Percentiles rank a stretch among this genome's conserved stretches.
Conservation (phyloP, 495 filamentous ascomycete species). For the Lasiosphaeris hirsuta region DNA sequence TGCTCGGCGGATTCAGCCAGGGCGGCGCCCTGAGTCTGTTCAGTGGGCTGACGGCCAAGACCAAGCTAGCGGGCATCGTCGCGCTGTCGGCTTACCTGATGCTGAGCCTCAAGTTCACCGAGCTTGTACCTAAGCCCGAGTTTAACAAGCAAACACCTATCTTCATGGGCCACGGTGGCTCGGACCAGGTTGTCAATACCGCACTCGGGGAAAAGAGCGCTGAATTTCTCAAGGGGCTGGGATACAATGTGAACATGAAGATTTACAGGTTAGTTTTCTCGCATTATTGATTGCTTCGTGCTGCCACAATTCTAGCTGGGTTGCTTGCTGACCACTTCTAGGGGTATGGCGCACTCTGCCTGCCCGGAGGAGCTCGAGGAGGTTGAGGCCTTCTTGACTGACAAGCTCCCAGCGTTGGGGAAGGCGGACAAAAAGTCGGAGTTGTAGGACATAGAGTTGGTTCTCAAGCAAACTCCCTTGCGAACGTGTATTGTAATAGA, state of each 20-base stretch:
- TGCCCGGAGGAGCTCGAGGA: constrained; percentile 77
- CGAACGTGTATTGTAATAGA: no score
- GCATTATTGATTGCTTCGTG: background rate
- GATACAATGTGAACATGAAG: constrained; percentile 70
- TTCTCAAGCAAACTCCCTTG: background rate
- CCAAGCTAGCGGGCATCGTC: constrained; percentile 83
- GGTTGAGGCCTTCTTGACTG: constrained; percentile 70
- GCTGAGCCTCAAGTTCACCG: constrained; percentile 66
- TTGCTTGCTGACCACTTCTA: constrained; percentile 24
- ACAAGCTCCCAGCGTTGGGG: constrained; percentile 51
- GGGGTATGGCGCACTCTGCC: constrained; percentile 71
- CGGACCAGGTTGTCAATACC: constrained; percentile 66
- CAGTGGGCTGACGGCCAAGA: constrained; percentile 65
- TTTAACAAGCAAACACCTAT: constrained; percentile 78
- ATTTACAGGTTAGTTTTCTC: constrained; percentile 61
- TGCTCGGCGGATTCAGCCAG: constrained; percentile 68
- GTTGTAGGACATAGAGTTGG: constrained; percentile 20
- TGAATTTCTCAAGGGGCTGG: constrained; percentile 59
- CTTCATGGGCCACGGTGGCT: constrained; percentile 81
- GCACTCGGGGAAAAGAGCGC: constrained; percentile 64
- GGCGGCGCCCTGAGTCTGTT: constrained; percentile 55
- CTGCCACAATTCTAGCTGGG: no score
- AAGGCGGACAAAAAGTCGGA: constrained; percentile 45
- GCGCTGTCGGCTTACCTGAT: constrained; percentile 81
- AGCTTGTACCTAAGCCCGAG: constrained; percentile 58